Evolutionary conservation across 176 grass and related monocot species (phyloP), one percentile per base, ranked within the genome.

Genomic region (Canna indica): DNA sequence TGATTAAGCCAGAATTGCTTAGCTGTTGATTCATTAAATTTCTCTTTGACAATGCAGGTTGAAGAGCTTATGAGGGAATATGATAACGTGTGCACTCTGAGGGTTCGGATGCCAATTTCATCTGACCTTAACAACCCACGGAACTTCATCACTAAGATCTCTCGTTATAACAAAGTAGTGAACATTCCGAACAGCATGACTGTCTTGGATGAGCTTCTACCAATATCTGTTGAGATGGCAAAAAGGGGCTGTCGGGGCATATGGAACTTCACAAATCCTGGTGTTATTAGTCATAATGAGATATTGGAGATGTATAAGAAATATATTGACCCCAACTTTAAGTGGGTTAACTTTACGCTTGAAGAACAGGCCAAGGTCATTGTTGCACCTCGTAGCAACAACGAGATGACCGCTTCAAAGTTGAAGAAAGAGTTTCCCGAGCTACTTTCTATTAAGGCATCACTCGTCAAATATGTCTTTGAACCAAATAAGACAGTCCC

Each of bases 331-430:
- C 77, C 81, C 2, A 59, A 73, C 47, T 88, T 83, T 81, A 81
- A 83, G 39, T 88, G 85, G 85, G 62, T 32, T 65, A 88, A 88
- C 35, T 83, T 88, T 35, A 88, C 85, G 50, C 68, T 94, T 1
- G 86, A 94, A 69, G 90, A 94, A 47, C 86, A 94, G 78, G 90
- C 90, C 76, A 89, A 94, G 73, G 90, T 94, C 28, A 94, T 94
- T 45, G 81, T 94, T 47, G 90, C 90, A 0, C 80, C 71, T 1
- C 77, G 90, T 63, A 94, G 90, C 79, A 94, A 94, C 72, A 94
- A 94, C 11, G 90, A 94, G 63, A 82, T 94, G 86, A 83, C 88
- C 34, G 81, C 80, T 5, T 83, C 83, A 1, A 94, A 94, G 73
- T 47, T 94, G 75, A 88, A 89, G 78, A 58, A 60, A 0, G 90